phyloP scores from a whole-genome alignment of 441 rosid genomes.

The Hura crepitans region DNA sequence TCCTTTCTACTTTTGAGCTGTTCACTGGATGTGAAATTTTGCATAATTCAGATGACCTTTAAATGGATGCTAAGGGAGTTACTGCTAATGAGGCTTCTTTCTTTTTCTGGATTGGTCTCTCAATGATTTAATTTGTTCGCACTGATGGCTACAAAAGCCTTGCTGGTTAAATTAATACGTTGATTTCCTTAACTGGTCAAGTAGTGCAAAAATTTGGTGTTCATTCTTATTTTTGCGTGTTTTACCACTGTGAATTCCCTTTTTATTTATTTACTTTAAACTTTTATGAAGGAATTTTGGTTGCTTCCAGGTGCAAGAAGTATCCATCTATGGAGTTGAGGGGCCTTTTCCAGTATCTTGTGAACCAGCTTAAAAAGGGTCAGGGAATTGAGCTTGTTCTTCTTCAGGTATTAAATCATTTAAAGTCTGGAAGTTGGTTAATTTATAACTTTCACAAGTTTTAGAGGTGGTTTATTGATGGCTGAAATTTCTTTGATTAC shows the following conservation, averaged over 20 bases:
- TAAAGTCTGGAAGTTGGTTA: conserved; percentile 21
- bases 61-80: neutral
- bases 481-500: conserved; percentile 30
- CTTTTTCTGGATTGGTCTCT: neutral
- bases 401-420: conserved; percentile 58
- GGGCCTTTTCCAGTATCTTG: conserved; percentile 99
- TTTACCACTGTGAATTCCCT: neutral
- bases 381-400: conserved; percentile 98
- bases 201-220: neutral
- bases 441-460: conserved; percentile 17
- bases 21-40: neutral
- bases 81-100: neutral
- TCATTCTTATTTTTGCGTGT: neutral
- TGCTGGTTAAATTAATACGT: neutral
- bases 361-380: conserved; percentile 94
- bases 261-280: neutral
- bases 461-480: conserved; percentile 21
- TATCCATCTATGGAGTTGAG: conserved; percentile 99
- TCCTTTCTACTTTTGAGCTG: neutral
- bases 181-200: neutral
- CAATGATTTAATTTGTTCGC: neutral
- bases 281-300: conserved; percentile 15
- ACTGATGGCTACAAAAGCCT: neutral
- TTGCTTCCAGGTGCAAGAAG: conserved; percentile 79
- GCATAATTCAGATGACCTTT: neutral